These are phyloP conservation scores for Mycena citricolor DNA, from an alignment of 1,284 basidiomycete species.

Conservation along the genomic window DNA sequence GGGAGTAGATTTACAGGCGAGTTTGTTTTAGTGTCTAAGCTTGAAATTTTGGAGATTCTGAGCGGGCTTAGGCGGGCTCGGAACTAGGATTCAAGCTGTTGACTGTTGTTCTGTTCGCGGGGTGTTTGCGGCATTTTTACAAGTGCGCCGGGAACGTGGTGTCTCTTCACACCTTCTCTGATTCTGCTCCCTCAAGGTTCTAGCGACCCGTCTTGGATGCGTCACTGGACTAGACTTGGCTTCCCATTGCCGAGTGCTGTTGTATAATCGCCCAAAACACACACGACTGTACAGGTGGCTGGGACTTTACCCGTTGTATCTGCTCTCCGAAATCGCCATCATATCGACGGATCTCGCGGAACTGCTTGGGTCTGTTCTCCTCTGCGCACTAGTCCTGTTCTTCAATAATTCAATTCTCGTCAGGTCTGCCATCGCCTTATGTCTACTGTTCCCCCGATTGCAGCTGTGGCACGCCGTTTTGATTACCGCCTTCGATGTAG, in stretches of 20 bases:
- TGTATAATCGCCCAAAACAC: slow-evolving; percentile 66
- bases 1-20: slow-evolving; percentile 61
- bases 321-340: slow-evolving; percentile 79
- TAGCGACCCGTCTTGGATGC: slow-evolving; percentile 64
- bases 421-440: slow-evolving; percentile 47
- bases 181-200: no score
- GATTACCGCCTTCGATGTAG: slow-evolving; percentile 81
- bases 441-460: slow-evolving; percentile 78
- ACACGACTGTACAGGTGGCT: slow-evolving; percentile 62
- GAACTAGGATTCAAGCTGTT: slow-evolving; percentile 83
- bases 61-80: slow-evolving; percentile 57
- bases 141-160: slow-evolving; percentile 53
- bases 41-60: not conserved
- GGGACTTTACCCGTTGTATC: slow-evolving; percentile 71
- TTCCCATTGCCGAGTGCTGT: slow-evolving; percentile 70
- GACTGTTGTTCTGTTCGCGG: slow-evolving; percentile 83
- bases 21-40: not conserved
- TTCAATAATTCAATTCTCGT: not conserved
- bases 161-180: no score
- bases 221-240: slow-evolving; percentile 73
- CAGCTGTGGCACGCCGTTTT: slow-evolving; percentile 83
- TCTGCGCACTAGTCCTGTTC: no score
- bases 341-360: slow-evolving; percentile 76
- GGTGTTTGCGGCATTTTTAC: slow-evolving; percentile 82
- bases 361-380: slow-evolving; percentile 62